Base-by-base conservation (phyloP, 371 early-diverging fungal species). In the Chytridium lagenaria region DNA sequence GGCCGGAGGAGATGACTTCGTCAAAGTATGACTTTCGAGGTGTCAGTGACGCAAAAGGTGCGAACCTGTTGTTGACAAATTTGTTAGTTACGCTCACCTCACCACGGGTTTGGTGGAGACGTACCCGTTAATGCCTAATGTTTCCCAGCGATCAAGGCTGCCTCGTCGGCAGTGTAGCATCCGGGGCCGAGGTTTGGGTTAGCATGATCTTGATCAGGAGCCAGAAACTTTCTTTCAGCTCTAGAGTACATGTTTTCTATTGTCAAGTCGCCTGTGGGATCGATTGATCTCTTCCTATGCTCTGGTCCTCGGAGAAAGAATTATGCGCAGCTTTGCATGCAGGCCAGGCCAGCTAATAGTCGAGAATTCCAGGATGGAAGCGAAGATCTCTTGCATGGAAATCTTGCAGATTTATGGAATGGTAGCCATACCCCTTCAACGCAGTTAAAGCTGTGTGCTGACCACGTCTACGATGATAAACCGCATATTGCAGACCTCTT, bases 111-210 rank as follows among this genome's bases (percentile, higher is more conserved):
- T 31, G 23, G 34, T 31, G 52, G 30, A 72, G 38, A 19, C 36
- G 7, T 70, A 84, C 84, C 84, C 82, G 49, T 75, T 69, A 37
- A 71, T 64, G 26, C 81, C 81, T 30, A 77, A 33, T 15, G 75
- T 38, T 80, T 83, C 7, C 84, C 84, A 1, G 81, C 82, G 37
- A 80, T 59, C 52, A 81, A 69, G 2, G 74, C 72, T 7, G 74
- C 55, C 30, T 76, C 80, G 59, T 84, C 81, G 33, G 70, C 63
- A 19, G 80, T 77, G 77, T 84, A 84, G 71, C 81, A 80, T 7
- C 84, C 84, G 15, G 84, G 84, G 0, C 84, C 84, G 34, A 84
- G 74, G 49, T 77, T 78, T n/a, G 84, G 84, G 69, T 83, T 83
- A 0, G 83, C 83, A 64, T 78, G 80, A 57, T 83, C 83, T 2